Percentiles rank a stretch among this genome's conserved stretches.
These are phyloP conservation scores for Brassica rapa DNA, from an alignment of 345 rosid genomes.

Conservation along the genomic window DNA sequence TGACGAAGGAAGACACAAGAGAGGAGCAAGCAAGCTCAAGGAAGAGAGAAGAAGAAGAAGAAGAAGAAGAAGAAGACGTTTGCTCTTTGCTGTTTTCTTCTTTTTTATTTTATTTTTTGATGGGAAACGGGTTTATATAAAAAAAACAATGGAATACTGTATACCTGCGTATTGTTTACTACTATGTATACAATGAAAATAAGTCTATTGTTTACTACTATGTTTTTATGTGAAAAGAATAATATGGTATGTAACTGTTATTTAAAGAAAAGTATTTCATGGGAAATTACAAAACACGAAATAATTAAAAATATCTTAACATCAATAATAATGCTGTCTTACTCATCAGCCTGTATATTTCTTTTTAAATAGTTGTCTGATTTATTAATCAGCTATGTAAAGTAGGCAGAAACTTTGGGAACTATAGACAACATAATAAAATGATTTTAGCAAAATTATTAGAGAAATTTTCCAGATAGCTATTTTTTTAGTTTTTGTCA, in stretches of 20 bases:
- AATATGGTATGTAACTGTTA: neutral
- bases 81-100: neutral
- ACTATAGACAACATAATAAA: neutral
- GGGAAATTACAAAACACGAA: neutral
- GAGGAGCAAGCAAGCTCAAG: constrained; percentile 33
- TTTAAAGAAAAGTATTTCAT: neutral
- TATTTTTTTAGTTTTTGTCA: too few species aligned
- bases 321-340: constrained; percentile 47
- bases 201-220: neutral
- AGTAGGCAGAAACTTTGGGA: neutral
- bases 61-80: constrained; percentile 14
- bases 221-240: neutral
- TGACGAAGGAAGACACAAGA: constrained; percentile 19
- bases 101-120: constrained; percentile 8
- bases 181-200: too few species aligned
- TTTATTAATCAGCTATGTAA: neutral
- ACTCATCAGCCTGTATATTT: constrained; percentile 30
- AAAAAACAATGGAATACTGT: neutral
- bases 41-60: constrained; percentile 31
- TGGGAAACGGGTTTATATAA: constrained; percentile 16
- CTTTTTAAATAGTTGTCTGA: neutral
- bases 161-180: constrained; percentile 35
- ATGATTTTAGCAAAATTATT: too few species aligned
- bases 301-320: neutral
- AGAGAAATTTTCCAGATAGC: too few species aligned